phyloP scores from a whole-genome alignment of 495 filamentous ascomycete species.

The Pseudevernia furfuracea region DNA sequence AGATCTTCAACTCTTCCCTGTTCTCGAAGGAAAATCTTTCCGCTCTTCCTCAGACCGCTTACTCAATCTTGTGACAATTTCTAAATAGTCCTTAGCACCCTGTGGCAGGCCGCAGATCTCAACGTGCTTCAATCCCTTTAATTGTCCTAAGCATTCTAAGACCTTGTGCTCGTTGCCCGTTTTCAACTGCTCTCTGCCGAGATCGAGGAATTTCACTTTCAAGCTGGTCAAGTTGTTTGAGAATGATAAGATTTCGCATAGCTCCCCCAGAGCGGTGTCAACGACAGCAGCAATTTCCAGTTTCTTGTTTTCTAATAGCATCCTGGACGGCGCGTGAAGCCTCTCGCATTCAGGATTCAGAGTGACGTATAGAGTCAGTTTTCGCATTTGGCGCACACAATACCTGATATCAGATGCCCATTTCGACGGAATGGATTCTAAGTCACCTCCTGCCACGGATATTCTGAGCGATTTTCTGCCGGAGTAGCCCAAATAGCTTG shows the following conservation, averaged over 20 bases:
- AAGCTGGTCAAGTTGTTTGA: background rate
- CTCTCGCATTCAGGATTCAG: background rate
- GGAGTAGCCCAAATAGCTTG: slow-evolving; percentile 1
- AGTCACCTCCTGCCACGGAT: background rate
- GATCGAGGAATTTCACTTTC: background rate
- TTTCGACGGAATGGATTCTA: slow-evolving; percentile 5
- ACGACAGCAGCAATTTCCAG: background rate
- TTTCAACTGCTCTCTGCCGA: background rate
- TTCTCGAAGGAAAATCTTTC: background rate
- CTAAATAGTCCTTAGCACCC: background rate
- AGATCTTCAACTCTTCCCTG: background rate
- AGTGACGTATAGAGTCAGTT: background rate
- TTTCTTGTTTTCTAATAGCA: background rate
- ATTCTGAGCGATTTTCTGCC: background rate
- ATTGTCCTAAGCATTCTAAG: background rate
- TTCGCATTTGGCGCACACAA: background rate
- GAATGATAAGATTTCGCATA: slow-evolving; percentile 4
- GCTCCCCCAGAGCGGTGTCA: background rate
- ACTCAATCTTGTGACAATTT: background rate
- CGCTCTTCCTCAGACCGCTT: background rate
- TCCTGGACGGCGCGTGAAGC: background rate
- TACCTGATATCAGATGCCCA: background rate
- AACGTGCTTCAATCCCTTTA: slow-evolving; percentile 1
- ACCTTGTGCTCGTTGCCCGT: background rate
- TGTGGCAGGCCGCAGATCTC: background rate